Percentiles rank a stretch among this genome's conserved stretches.
These are phyloP conservation scores for Eucommia ulmoides DNA, from an alignment of 257 asterid genomes.

Conservation along the genomic window DNA sequence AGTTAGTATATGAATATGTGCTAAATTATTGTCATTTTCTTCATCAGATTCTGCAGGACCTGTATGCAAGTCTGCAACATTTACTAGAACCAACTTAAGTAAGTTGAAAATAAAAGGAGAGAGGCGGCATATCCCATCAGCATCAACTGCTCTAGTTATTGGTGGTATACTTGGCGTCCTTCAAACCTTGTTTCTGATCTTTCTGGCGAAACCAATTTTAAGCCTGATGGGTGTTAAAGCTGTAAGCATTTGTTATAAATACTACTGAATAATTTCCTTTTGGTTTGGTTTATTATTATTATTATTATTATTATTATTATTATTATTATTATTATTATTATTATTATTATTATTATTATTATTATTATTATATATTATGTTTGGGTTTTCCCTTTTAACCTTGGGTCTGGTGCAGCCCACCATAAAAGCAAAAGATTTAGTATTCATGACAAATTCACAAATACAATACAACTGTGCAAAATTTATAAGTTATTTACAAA, in stretches of 20 bases:
- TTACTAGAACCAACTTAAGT: constrained; percentile 3
- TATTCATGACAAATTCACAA: no score
- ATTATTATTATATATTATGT: no score
- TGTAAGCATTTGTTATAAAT: constrained; percentile 19
- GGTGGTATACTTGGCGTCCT: constrained; percentile 65
- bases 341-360: no score
- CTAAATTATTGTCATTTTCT: neutral
- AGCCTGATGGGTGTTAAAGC: constrained; percentile 74
- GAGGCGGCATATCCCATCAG: constrained; percentile 70
- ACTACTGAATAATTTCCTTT: no score
- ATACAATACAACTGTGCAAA: no score
- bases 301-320: no score
- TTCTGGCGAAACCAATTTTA: constrained; percentile 53
- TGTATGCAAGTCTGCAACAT: constrained; percentile 16
- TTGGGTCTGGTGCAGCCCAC: no score
- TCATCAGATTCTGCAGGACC: constrained; percentile 15
- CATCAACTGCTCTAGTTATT: constrained; percentile 72
- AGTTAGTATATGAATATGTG: neutral
- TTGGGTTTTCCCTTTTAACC: no score
- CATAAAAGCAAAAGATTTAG: no score
- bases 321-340: no score
- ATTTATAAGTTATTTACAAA: no score
- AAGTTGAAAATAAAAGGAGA: constrained; percentile 13
- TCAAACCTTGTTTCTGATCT: constrained; percentile 54
- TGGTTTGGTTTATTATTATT: no score